Evolutionary conservation across 2,329 filamentous ascomycete genomes (phyloP).

Genomic region (Pseudophaeomoniella oleicola): DNA sequence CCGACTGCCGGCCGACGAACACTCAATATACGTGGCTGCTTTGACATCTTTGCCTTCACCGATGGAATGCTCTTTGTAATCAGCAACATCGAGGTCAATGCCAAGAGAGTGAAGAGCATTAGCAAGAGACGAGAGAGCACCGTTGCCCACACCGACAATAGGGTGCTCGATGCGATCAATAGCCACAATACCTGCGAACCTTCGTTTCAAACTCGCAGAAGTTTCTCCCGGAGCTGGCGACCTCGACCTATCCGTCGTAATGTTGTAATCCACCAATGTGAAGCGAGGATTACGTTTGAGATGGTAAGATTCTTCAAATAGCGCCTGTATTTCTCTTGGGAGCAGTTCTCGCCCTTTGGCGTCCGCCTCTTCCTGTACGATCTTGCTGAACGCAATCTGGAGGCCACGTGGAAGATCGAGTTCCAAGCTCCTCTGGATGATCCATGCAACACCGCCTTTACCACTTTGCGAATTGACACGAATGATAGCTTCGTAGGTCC

Average conservation of each 20-base stretch:
- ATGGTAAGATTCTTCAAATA: constrained; percentile 86
- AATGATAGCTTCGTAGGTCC: constrained; percentile 96
- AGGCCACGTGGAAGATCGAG: constrained; percentile 86
- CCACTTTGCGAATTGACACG: constrained; percentile 94
- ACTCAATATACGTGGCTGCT: constrained; percentile 92
- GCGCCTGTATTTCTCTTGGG: constrained; percentile 64
- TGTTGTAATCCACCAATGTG: constrained; percentile 79
- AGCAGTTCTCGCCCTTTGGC: constrained; percentile 69
- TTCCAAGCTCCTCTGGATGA: constrained; percentile 76
- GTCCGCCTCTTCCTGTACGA: constrained; percentile 75
- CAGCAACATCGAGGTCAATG: constrained; percentile 76
- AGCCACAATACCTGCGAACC: constrained; percentile 72
- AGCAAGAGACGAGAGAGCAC: constrained; percentile 77
- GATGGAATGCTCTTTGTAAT: constrained; percentile 95
- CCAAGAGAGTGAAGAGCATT: constrained; percentile 65
- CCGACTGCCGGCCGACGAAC: constrained; percentile 53
- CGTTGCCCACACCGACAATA: constrained; percentile 70
- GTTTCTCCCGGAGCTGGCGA: constrained; percentile 48
- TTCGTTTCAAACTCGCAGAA: constrained; percentile 62
- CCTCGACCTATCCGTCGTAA: constrained; percentile 64
- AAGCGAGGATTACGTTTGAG: constrained; percentile 74
- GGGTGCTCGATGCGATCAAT: constrained; percentile 69
- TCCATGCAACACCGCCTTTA: constrained; percentile 89
- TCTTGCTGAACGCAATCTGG: constrained; percentile 77
- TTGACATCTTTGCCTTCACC: constrained; percentile 68